Evolutionary conservation across 2,329 filamentous ascomycete species (phyloP), one percentile per base, ranked within the genome.

Genomic region (Aspergillus sp.): DNA sequence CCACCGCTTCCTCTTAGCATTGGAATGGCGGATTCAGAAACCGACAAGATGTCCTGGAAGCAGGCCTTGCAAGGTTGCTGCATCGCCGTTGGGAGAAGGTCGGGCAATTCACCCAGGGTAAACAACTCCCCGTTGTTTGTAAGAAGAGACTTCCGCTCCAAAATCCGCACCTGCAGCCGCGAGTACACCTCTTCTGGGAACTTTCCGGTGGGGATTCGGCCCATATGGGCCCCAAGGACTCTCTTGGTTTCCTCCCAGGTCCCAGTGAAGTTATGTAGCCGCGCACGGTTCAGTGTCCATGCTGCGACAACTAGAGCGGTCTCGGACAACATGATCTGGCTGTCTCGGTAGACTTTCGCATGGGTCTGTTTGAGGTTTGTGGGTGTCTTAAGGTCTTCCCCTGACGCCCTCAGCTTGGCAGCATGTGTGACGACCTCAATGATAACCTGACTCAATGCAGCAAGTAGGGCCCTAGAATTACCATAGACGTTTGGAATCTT

Each of bases 281-380:
- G 71, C 1, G 78, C 76, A 5, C 73, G 70, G 15, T 65, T 63
- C 21, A 81, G 68, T 3, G 73, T 73, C 73, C 76, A 80, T 32
- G 73, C 70, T 15, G 76, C 74, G 19, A 80, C 68, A 12, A 76
- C 67, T 13, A 77, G 64, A 2, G 79, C 79, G 25, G 74, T 71
- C 61, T 78, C 70, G 13, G 76, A 74, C 13, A 81, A 66, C 43
- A 65, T 67, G 23, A 78, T 72, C 54, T 79, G 78, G 32, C 75
- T 74, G 38, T 79, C 73, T 12, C 78, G 75, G 66, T 80, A 81
- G 10, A 75, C 66, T 39, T 78, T 74, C 25, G 76, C 78, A 63
- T 76, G 72, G 2, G 58, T 70, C 57, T 81, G 79, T 56, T 79
- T 80, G 32, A 75, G 57, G 53, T 75, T 80, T 6, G 58, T 39